These are phyloP conservation scores for Candida peoriensis DNA, from an alignment of 805 yeast genomes.

Conservation along the genomic window DNA sequence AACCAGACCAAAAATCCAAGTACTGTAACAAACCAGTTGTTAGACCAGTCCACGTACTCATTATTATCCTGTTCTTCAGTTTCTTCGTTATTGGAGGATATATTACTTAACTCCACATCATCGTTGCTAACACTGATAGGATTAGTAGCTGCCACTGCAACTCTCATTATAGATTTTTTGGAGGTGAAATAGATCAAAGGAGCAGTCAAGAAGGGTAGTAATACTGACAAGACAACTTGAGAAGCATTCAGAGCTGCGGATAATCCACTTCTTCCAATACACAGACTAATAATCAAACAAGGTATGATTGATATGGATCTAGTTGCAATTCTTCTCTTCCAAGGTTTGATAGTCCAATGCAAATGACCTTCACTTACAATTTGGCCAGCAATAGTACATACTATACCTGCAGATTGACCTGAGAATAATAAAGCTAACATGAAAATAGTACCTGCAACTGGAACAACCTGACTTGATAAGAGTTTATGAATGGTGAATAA, in stretches of 20 bases:
- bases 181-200: conserved; percentile 84
- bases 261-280: conserved; percentile 71
- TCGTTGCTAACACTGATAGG: conserved; percentile 5
- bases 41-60: conserved; percentile 45
- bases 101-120: conserved; percentile 2
- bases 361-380: conserved; percentile 89
- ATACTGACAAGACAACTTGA: conserved; percentile 77
- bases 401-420: conserved; percentile 89
- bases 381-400: conserved; percentile 91
- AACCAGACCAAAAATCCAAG: conserved; percentile 61
- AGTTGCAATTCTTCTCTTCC: conserved; percentile 74
- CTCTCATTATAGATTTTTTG: conserved; percentile 61
- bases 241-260: conserved; percentile 73
- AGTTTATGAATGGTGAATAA: conserved; percentile 70
- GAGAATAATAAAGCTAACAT: conserved; percentile 79
- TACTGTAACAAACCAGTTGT: conserved; percentile 51
- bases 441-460: conserved; percentile 77
- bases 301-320: conserved; percentile 78
- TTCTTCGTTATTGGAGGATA: conserved; percentile 8
- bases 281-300: conserved; percentile 64
- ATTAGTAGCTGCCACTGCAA: conserved; percentile 30
- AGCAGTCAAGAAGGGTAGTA: conserved; percentile 79
- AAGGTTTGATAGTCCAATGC: conserved; percentile 74
- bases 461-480: conserved; percentile 55
- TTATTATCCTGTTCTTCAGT: conserved; percentile 12